These are phyloP conservation scores for Ceratocystis eucalypticola DNA, from an alignment of 2,329 filamentous ascomycete species.

Conservation along the genomic window DNA sequence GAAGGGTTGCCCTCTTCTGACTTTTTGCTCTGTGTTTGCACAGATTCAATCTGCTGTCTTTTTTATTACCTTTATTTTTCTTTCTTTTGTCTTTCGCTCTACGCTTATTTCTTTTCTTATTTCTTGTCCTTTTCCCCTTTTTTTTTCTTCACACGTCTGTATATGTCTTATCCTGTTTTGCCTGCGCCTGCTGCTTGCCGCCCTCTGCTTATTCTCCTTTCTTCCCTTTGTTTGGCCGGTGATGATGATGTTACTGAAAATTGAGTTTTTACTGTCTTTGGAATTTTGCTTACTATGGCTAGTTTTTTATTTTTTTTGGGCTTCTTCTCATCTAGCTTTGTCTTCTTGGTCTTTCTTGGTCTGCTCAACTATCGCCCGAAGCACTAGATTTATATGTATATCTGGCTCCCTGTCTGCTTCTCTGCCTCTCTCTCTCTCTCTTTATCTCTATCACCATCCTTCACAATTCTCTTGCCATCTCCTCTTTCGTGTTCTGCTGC, in stretches of 20 bases:
- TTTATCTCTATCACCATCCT: background rate
- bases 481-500: background rate
- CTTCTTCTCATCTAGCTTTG: background rate
- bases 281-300: background rate
- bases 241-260: background rate
- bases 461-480: too few relatives aligned
- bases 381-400: background rate
- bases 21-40: slow-evolving; percentile 9
- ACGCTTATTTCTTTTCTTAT: background rate
- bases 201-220: slow-evolving; percentile 1
- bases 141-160: background rate
- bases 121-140: background rate
- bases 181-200: background rate
- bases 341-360: background rate
- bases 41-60: background rate
- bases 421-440: background rate
- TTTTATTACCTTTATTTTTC: slow-evolving; percentile 1
- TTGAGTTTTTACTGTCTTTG: slow-evolving; percentile 3
- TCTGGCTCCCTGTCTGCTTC: background rate
- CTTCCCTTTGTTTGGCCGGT: slow-evolving; percentile 5
- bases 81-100: background rate
- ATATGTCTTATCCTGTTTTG: background rate
- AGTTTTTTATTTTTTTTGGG: background rate
- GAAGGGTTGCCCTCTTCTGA: slow-evolving; percentile 1
- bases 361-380: too few relatives aligned